Evolutionary conservation across 768 basidiomycete species (phyloP).

Genomic region (Podaxis sp.): DNA sequence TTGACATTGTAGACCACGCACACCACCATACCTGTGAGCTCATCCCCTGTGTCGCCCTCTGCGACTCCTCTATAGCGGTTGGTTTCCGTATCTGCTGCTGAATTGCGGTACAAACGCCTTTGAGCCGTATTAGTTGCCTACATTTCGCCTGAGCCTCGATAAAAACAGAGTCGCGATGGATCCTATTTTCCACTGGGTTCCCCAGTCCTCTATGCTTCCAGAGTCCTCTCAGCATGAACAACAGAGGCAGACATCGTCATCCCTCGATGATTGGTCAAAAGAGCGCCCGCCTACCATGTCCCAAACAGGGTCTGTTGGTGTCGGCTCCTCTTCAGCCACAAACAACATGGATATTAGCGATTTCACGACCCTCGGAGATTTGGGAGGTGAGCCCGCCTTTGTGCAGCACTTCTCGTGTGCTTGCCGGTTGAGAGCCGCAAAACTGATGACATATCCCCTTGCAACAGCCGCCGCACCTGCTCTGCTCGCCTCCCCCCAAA

Average conservation of each 20-base stretch:
- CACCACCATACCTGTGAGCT: constrained; percentile 25
- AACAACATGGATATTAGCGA: constrained; percentile 40
- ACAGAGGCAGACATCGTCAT: constrained; percentile 26
- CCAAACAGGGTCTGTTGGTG: constrained; percentile 22
- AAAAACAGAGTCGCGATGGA: constrained; percentile 41
- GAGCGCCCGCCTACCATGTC: constrained; percentile 32
- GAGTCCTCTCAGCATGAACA: constrained; percentile 32
- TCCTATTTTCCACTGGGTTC: constrained; percentile 46
- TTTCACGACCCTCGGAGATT: constrained; percentile 40
- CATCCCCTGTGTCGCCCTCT: constrained; percentile 24
- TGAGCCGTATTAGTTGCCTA: constrained; percentile 33
- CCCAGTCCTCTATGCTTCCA: constrained; percentile 34
- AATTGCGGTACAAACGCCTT: constrained; percentile 22
- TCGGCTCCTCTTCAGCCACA: constrained; percentile 23
- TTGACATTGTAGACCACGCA: constrained; percentile 26
- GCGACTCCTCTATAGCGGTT: constrained; percentile 27
- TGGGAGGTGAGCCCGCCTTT: constrained; percentile 35
- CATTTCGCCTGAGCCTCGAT: constrained; percentile 27
- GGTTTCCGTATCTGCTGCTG: constrained; percentile 21
- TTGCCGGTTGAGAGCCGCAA: neutral
- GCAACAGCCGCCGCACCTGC: constrained; percentile 35
- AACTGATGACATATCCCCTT: constrained; percentile 15
- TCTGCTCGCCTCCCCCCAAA: constrained; percentile 37
- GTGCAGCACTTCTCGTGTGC: constrained; percentile 5
- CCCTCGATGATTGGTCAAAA: constrained; percentile 46